phyloP scores from a whole-genome alignment of 1,139 yeast genomes.

The Blastobotrys niveus region DNA sequence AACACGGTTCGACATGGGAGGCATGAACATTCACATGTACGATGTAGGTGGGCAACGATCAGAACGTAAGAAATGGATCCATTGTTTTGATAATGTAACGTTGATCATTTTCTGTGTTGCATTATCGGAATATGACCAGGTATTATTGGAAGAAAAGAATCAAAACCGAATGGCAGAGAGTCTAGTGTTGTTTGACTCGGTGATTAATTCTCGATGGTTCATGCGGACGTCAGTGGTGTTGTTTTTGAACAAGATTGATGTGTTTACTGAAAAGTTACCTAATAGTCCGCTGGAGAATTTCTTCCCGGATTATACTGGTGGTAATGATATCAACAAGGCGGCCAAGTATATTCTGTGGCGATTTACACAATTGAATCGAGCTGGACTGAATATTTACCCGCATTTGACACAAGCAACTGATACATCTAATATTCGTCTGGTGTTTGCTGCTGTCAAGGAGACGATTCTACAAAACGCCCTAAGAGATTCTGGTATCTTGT shows the following conservation, averaged over 20 bases:
- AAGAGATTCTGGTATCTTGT: constrained; percentile 75
- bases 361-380: constrained; percentile 77
- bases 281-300: constrained; percentile 74
- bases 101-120: constrained; percentile 87
- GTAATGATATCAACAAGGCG: constrained; percentile 84
- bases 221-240: constrained; percentile 78
- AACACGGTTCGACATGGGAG: constrained; percentile 70
- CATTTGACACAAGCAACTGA: constrained; percentile 95
- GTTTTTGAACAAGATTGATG: constrained; percentile 83
- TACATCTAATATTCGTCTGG: constrained; percentile 79
- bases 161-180: constrained; percentile 86
- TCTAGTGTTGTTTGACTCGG: constrained; percentile 77
- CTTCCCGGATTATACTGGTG: constrained; percentile 90
- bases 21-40: constrained; percentile 70
- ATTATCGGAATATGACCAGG: constrained; percentile 84
- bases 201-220: constrained; percentile 92
- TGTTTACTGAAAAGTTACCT: constrained; percentile 79
- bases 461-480: constrained; percentile 80
- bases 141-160: constrained; percentile 59
- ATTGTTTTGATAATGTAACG: constrained; percentile 89
- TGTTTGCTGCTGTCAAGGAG: constrained; percentile 87
- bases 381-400: constrained; percentile 77
- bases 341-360: constrained; percentile 91
- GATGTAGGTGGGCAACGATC: constrained; percentile 95
- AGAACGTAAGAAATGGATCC: constrained; percentile 93